These are phyloP conservation scores for Moesziomyces globuligerus DNA, from an alignment of 1,284 basidiomycete species.

Conservation along the genomic window DNA sequence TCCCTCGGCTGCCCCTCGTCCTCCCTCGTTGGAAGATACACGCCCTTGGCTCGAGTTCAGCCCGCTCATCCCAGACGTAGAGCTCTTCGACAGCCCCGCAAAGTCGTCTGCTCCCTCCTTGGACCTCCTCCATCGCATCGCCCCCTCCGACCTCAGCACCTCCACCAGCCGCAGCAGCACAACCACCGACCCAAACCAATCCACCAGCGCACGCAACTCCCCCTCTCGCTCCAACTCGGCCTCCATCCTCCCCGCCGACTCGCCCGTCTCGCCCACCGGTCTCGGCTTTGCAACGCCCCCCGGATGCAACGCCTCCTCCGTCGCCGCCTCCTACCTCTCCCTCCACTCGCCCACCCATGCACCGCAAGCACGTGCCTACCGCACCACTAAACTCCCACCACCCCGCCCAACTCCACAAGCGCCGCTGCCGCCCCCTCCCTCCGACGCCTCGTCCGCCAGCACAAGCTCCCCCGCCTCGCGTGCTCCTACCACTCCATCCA, in stretches of 20 bases:
- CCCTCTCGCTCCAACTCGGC: constrained; percentile 30
- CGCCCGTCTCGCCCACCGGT: constrained; percentile 32
- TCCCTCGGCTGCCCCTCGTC: not conserved
- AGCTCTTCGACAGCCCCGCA: constrained; percentile 24
- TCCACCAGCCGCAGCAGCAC: constrained; percentile 31
- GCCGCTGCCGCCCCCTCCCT: constrained; percentile 44
- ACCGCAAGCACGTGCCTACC: constrained; percentile 13
- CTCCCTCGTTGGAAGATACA: constrained; percentile 30
- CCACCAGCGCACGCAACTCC: constrained; percentile 14
- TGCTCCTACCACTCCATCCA: not conserved
- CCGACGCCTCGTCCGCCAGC: constrained; percentile 17
- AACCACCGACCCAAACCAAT: constrained; percentile 10
- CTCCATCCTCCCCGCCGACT: constrained; percentile 16
- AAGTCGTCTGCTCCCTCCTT: constrained; percentile 7
- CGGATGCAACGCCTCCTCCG: constrained; percentile 15
- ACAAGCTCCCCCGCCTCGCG: constrained; percentile 9
- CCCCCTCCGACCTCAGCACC: constrained; percentile 18
- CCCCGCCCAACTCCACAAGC: constrained; percentile 41
- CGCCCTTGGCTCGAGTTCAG: constrained; percentile 49
- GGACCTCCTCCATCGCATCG: constrained; percentile 8
- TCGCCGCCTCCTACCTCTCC: constrained; percentile 31
- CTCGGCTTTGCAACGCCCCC: constrained; percentile 25
- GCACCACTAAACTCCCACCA: constrained; percentile 33
- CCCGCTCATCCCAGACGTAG: constrained; percentile 29
- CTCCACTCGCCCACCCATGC: constrained; percentile 20